Evolutionary conservation across 441 rosid genomes (phyloP), one percentile per base, ranked within the genome.

Genomic region (Populus trichocarpa): DNA sequence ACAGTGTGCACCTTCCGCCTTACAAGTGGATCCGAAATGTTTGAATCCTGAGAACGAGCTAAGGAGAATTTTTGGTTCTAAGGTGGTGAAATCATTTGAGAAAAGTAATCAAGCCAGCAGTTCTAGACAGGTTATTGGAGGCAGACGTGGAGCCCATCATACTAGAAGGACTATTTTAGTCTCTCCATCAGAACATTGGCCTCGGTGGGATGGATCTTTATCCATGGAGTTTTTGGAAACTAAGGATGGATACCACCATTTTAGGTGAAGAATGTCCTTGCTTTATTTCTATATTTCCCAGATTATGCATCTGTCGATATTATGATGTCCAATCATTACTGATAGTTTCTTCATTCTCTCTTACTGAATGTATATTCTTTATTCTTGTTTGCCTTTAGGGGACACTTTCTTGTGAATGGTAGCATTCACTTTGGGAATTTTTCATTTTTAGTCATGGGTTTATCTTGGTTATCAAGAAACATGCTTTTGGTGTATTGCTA

Each of bases 151-250:
- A 71, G 75, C 70, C 76, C 92, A 85, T 84, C 93, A 89, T 74
- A 81, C 87, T n/a, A 89, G 92, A 42, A 95, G 89, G 85, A 90
- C 96, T 36, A 78, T 90, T 79, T 77, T 95, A 61, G 87, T 91
- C 69, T 85, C 93, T 71, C 92, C 94, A 28, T 87, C 88, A 33
- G 99, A 95, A 67, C 92, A 90, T 74, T 95, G 98, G 98, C 83
- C 93, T 73, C 94, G 93, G 9, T 95, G 97, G 97, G 98, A 95
- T 79, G 92, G 92, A 53, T 91, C 97, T 79, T 81, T 95, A 69
- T 90, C 96, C 9, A 93, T 95, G 97, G 99, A 93, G 71, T 84
- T 92, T 86, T 86, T 95, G 64, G 97, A 92, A 84, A 87, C 90
- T 14, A 95, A 74, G 81, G 96, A 88, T 64, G 91, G 92, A 36